Evolutionary conservation across 176 grass and related monocot genomes (phyloP).

Genomic region (Oryza meyeriana): DNA sequence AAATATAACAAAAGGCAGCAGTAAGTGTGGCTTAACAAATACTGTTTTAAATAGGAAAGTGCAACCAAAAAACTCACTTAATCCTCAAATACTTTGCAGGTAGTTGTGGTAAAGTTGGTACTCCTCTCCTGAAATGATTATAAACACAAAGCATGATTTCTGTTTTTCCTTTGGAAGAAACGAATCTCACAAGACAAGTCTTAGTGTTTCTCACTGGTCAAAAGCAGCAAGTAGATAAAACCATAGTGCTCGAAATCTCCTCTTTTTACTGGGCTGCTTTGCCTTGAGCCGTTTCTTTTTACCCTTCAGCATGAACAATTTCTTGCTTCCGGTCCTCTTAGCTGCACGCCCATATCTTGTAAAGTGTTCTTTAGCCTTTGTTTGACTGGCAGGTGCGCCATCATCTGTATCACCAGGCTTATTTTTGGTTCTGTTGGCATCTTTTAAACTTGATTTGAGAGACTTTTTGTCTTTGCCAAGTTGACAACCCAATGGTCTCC

Average conservation of each 20-base stretch:
- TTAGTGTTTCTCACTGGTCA: conserved; percentile 57
- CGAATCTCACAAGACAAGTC: not conserved
- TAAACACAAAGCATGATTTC: conserved; percentile 29
- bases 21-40: not conserved
- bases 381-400: conserved; percentile 33
- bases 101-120: conserved; percentile 58
- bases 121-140: conserved; percentile 53
- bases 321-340: conserved; percentile 41
- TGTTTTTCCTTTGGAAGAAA: not conserved
- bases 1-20: conserved; percentile 21
- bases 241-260: conserved; percentile 59
- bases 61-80: conserved; percentile 44
- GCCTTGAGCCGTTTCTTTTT: conserved; percentile 37
- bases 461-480: conserved; percentile 49
- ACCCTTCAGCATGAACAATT: conserved; percentile 15
- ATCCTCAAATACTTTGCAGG: conserved; percentile 66
- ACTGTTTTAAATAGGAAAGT: conserved; percentile 23
- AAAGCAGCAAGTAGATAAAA: conserved; percentile 64
- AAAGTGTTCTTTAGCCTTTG: conserved; percentile 28
- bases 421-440: conserved; percentile 19
- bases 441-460: conserved; percentile 29
- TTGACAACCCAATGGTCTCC: conserved; percentile 62
- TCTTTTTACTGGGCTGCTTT: conserved; percentile 38
- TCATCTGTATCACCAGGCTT: conserved; percentile 34
- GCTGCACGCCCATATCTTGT: conserved; percentile 23